Base-by-base conservation (phyloP, 169 alveolate species). In the Neospora caninum region DNA sequence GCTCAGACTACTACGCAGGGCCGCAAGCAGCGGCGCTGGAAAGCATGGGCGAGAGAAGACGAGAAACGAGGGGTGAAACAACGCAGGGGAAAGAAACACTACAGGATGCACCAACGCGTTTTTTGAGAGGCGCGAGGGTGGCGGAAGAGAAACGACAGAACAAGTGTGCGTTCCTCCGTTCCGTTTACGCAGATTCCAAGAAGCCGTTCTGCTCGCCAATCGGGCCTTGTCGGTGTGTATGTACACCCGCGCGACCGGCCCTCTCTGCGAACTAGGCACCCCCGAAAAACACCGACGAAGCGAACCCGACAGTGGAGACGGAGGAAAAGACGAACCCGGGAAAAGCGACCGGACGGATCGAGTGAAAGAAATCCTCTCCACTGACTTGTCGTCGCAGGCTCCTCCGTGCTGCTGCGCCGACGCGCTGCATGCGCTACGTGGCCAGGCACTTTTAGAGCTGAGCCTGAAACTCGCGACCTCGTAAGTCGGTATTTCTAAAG, bases 401-500 rank as follows among this genome's bases (percentile, higher is more conserved):
- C 86, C 39, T 78, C 86, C 45, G 27, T 78, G 86, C 86, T 78
- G 49, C 86, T 78, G 43, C 43, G 43, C 86, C 43, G 86, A 78
- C n/a, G 39, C n/a, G 43, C 4, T 78, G 43, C 86, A 78, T n/a
- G 86, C 86, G 4, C 42, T 78, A 6, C 39, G 86, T 4, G 86
- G 86, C 45, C 86, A n/a, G 27, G 86, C 86, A 16, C 86, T 78
- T n/a, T 2, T 78, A 9, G 45, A 20, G 45, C 86, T 78, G n/a
- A 27, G 34, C n/a, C 73, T 0, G 31, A 22, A 64, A 49, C 22
- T 49, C 13, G 58, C 58, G 4, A 13, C 58, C 22, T 49, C 58
- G 58, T 49, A 13, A 49, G 58, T 49, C 58, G 4, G 22, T 49
- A 7, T 13, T 49, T 49, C 13, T 13, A 4, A 49, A 49, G 13